Percentiles rank a stretch among this genome's conserved stretches.
Evolutionary conservation across 1,139 yeast species (phyloP).

Genomic region (Saccharomyces pastorianus): DNA sequence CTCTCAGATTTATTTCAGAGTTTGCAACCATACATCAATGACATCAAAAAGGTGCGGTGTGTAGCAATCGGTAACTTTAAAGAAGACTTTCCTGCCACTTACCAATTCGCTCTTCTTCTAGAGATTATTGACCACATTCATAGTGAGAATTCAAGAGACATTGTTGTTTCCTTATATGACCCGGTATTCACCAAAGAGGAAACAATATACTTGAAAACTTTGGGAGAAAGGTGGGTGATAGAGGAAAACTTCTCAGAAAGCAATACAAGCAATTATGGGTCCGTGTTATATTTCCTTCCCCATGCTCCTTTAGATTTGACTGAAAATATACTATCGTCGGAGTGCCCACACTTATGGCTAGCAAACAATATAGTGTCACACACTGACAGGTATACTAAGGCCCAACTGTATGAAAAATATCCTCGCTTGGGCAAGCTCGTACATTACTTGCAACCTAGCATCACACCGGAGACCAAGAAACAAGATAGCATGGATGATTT

Average conservation of each 20-base stretch:
- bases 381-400: slow-evolving; percentile 43
- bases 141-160: slow-evolving; percentile 17
- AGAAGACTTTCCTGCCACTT: slow-evolving; percentile 49
- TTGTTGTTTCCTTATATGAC: slow-evolving; percentile 46
- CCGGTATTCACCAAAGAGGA: slow-evolving; percentile 53
- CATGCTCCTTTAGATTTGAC: slow-evolving; percentile 66
- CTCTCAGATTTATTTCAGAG: slow-evolving; percentile 20
- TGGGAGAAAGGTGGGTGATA: slow-evolving; percentile 23
- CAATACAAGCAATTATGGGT: slow-evolving; percentile 7
- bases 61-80: slow-evolving; percentile 66
- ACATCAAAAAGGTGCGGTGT: slow-evolving; percentile 43
- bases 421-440: slow-evolving; percentile 39
- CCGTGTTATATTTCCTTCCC: slow-evolving; percentile 51
- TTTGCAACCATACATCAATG: slow-evolving; percentile 7
- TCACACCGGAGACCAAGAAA: too few relatives aligned
- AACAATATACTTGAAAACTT: slow-evolving; percentile 26
- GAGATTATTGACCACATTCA: slow-evolving; percentile 30
- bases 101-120: slow-evolving; percentile 52
- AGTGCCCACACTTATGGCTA: slow-evolving; percentile 36
- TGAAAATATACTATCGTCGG: slow-evolving; percentile 34
- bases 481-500: slow-evolving; percentile 18
- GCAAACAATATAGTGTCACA: slow-evolving; percentile 47
- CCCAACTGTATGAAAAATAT: slow-evolving; percentile 37
- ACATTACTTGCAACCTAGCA: slow-evolving; percentile 17
- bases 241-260: slow-evolving; percentile 13